A percentile compares a stretch with the other conserved stretches of the same genome.
Conservation (phyloP, 148 eudicot species). For the Beta vulgaris region DNA sequence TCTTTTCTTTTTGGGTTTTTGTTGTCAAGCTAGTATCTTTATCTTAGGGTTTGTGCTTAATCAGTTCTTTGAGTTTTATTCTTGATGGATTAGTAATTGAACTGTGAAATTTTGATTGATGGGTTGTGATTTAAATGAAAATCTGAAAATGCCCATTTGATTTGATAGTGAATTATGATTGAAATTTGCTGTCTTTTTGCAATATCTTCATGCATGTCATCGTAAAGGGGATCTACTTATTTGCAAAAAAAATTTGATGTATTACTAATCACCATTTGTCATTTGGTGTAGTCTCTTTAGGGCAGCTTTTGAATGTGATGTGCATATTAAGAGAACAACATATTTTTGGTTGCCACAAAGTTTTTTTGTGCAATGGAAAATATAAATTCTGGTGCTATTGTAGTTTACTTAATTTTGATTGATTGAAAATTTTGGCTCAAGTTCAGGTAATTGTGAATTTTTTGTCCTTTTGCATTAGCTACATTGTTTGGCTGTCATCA, state of each 20-base stretch:
- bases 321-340: background rate
- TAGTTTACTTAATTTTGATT: background rate
- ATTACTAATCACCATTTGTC: background rate
- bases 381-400: background rate
- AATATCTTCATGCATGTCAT: no score
- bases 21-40: background rate
- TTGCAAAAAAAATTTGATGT: background rate
- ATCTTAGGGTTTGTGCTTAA: constrained; percentile 10
- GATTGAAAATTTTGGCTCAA: background rate
- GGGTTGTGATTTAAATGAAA: background rate
- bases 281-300: background rate
- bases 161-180: background rate
- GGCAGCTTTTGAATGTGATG: background rate
- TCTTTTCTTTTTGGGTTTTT: background rate
- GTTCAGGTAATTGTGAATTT: background rate
- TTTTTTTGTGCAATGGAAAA: background rate
- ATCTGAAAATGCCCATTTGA: background rate
- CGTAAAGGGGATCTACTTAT: background rate
- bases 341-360: background rate
- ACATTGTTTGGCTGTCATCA: background rate
- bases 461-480: no score
- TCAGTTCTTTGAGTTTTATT: background rate
- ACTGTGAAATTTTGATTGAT: constrained; percentile 10
- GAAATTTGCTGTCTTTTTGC: background rate
- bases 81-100: background rate